phyloP scores from a whole-genome alignment of 2,329 filamentous ascomycete species.

The Calonectria naviculata region DNA sequence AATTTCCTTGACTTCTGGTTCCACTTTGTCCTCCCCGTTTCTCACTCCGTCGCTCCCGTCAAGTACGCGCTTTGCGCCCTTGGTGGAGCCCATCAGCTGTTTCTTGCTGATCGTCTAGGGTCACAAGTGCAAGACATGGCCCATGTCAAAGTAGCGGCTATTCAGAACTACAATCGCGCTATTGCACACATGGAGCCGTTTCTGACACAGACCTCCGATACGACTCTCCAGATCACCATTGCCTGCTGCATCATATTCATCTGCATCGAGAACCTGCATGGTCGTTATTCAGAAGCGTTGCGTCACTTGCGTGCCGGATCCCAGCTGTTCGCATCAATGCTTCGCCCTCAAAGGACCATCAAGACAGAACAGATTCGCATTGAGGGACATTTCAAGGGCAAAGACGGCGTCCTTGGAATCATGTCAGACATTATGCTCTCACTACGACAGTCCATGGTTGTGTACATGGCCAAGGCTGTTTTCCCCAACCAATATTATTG shows the following conservation, averaged over 20 bases:
- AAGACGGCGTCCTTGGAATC: background rate
- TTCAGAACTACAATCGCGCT: background rate
- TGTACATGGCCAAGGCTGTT: background rate
- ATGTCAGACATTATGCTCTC: background rate
- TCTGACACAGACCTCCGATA: background rate
- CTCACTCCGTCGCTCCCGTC: too few species aligned
- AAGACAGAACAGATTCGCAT: too few species aligned
- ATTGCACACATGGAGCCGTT: background rate
- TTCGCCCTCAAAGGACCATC: too few species aligned
- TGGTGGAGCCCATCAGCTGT: too few species aligned
- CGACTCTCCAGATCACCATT: background rate
- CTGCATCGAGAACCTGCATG: background rate
- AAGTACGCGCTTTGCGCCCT: too few species aligned
- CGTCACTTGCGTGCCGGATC: background rate
- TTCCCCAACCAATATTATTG: background rate
- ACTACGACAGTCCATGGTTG: background rate
- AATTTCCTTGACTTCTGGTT: too few species aligned
- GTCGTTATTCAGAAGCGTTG: background rate
- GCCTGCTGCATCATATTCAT: background rate
- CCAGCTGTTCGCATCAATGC: too few species aligned
- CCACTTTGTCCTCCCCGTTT: too few species aligned
- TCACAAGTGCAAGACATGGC: background rate
- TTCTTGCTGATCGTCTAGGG: too few species aligned
- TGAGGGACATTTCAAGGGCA: background rate
- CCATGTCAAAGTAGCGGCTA: background rate